These are phyloP conservation scores for Alternaria panax DNA, from an alignment of 2,329 filamentous ascomycete species.

Conservation along the genomic window DNA sequence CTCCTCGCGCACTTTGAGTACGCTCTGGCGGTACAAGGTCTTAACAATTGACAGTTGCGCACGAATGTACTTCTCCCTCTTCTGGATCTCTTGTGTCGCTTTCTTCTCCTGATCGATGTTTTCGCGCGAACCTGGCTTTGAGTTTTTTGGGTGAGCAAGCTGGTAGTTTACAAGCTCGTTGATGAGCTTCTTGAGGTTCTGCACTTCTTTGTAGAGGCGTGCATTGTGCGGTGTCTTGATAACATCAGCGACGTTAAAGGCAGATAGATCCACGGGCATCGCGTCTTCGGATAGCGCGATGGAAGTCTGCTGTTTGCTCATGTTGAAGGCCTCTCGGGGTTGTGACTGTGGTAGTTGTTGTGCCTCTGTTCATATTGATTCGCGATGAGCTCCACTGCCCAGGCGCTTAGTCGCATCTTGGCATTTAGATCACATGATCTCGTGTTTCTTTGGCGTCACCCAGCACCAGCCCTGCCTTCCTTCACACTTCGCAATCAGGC, in stretches of 20 bases:
- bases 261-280: conserved; percentile 24
- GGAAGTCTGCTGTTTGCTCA: conserved; percentile 16
- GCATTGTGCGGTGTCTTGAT: conserved; percentile 42
- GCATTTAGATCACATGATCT: not conserved
- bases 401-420: not conserved
- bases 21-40: conserved; percentile 81
- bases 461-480: not conserved
- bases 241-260: conserved; percentile 34
- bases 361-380: not conserved
- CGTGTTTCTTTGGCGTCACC: not conserved
- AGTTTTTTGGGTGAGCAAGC: conserved; percentile 32
- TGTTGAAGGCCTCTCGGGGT: not conserved
- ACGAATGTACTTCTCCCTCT: conserved; percentile 74
- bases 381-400: not conserved
- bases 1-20: conserved; percentile 81
- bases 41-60: conserved; percentile 68
- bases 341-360: not conserved
- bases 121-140: conserved; percentile 27
- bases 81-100: conserved; percentile 34
- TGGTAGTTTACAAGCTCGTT: conserved; percentile 45
- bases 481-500: not conserved
- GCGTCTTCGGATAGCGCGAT: conserved; percentile 8
- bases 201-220: conserved; percentile 40
- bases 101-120: conserved; percentile 38
- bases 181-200: conserved; percentile 42